Evolutionary conservation across 768 basidiomycete species (phyloP).

Genomic region (Xanthoconium stramineum): DNA sequence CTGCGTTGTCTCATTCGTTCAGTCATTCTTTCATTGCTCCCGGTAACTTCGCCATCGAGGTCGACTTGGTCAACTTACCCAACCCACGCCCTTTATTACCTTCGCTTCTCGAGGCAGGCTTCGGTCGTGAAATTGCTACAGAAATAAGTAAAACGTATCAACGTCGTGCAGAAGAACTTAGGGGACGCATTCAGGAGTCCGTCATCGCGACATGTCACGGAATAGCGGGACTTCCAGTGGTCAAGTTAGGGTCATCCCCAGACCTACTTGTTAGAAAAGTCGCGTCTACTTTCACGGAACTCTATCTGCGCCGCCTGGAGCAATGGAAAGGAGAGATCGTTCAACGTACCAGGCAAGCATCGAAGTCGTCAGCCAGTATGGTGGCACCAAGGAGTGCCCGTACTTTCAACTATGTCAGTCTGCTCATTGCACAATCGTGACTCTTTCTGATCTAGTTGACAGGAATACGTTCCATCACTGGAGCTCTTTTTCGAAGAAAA

Average conservation of each 20-base stretch:
- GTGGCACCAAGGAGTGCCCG: background rate
- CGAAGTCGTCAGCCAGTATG: no score
- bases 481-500: conserved; percentile 15
- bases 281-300: accelerated
- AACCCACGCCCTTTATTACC: background rate
- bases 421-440: accelerated
- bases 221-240: background rate
- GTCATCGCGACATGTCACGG: background rate
- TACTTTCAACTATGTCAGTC: conserved; percentile 5
- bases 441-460: accelerated
- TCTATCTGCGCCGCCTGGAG: background rate
- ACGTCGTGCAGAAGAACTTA: background rate
- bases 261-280: background rate
- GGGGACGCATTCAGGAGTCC: background rate
- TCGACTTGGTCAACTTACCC: no score
- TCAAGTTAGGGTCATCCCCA: no score
- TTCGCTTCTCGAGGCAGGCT: background rate
- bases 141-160: background rate
- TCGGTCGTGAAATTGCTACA: background rate
- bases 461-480: conserved; percentile 8
- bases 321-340: conserved; percentile 1
- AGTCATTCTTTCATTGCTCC: background rate
- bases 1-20: background rate
- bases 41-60: no score
- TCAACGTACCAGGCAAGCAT: background rate